phyloP scores from a whole-genome alignment of 305 asterid genomes.

The Fraxinus floribunda region DNA sequence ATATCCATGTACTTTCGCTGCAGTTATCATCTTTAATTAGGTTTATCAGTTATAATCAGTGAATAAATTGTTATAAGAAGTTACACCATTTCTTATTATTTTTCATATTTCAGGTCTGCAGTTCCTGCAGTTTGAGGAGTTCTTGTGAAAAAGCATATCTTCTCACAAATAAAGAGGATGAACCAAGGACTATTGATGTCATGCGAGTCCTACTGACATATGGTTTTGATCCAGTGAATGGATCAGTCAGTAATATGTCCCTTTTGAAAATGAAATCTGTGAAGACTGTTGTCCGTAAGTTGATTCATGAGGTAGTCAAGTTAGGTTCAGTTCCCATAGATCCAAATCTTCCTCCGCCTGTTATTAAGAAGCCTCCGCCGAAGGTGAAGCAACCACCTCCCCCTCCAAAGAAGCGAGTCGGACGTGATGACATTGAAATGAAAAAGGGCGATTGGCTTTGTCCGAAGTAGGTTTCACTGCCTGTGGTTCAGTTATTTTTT shows the following conservation, averaged over 20 bases:
- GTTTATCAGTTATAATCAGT: not conserved
- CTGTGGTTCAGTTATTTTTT: slow-evolving; percentile 9
- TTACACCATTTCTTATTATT: slow-evolving; percentile 1
- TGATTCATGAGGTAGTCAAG: slow-evolving; percentile 86
- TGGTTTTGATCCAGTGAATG: slow-evolving; percentile 76
- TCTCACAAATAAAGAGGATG: slow-evolving; percentile 91
- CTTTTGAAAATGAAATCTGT: slow-evolving; percentile 69
- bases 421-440: slow-evolving; percentile 90
- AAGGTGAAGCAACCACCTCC: slow-evolving; percentile 96
- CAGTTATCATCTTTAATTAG: not conserved
- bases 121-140: slow-evolving; percentile 86
- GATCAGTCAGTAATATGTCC: slow-evolving; percentile 61
- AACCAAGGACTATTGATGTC: slow-evolving; percentile 80
- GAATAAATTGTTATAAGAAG: slow-evolving; percentile 1
- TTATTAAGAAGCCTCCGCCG: slow-evolving; percentile 76
- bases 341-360: slow-evolving; percentile 90
- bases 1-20: not conserved
- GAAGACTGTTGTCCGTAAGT: slow-evolving; percentile 68
- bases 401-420: slow-evolving; percentile 76
- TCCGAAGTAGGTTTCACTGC: slow-evolving; percentile 59
- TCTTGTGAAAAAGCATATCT: slow-evolving; percentile 89
- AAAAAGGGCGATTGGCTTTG: slow-evolving; percentile 99
- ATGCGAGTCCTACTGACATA: slow-evolving; percentile 78
- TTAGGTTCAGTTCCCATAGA: slow-evolving; percentile 93
- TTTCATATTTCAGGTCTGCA: slow-evolving; percentile 73